Evolutionary conservation across 768 basidiomycete genomes (phyloP).

Genomic region (Rhodocollybia butyracea): DNA sequence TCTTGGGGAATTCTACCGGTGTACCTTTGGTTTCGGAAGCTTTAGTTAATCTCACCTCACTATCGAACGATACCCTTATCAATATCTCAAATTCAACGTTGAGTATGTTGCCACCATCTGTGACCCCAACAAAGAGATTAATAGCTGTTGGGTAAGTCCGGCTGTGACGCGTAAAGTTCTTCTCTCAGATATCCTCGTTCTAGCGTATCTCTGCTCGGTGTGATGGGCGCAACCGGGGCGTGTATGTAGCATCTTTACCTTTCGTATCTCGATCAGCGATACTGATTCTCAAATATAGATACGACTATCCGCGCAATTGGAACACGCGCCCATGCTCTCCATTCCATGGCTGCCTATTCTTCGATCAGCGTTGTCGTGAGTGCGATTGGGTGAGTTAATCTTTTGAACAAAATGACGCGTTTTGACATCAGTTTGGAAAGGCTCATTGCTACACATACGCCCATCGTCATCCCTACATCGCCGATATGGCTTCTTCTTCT

Average conservation of each 20-base stretch:
- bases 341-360: slow-evolving; percentile 67
- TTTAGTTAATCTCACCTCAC: background rate
- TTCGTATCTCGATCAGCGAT: background rate
- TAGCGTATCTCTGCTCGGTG: slow-evolving; percentile 64
- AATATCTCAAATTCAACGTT: background rate
- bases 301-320: slow-evolving; percentile 62
- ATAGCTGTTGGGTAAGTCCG: slow-evolving; percentile 54
- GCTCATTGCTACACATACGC: slow-evolving; percentile 25
- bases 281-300: slow-evolving; percentile 20
- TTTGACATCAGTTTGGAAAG: background rate
- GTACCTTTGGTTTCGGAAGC: background rate
- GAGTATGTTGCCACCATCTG: slow-evolving; percentile 12
- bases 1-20: background rate
- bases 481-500: slow-evolving; percentile 44
- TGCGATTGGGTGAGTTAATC: slow-evolving; percentile 26
- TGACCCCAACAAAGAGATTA: slow-evolving; percentile 38
- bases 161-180: background rate
- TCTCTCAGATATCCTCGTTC: background rate
- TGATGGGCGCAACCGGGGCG: slow-evolving; percentile 62
- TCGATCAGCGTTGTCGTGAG: slow-evolving; percentile 46
- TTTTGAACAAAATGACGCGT: background rate
- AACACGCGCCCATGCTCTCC: slow-evolving; percentile 70
- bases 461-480: slow-evolving; percentile 43
- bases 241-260: slow-evolving; percentile 44
- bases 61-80: background rate